Base-by-base conservation (phyloP, 2,329 filamentous ascomycete genomes). In the Hypoxylon sp. region DNA sequence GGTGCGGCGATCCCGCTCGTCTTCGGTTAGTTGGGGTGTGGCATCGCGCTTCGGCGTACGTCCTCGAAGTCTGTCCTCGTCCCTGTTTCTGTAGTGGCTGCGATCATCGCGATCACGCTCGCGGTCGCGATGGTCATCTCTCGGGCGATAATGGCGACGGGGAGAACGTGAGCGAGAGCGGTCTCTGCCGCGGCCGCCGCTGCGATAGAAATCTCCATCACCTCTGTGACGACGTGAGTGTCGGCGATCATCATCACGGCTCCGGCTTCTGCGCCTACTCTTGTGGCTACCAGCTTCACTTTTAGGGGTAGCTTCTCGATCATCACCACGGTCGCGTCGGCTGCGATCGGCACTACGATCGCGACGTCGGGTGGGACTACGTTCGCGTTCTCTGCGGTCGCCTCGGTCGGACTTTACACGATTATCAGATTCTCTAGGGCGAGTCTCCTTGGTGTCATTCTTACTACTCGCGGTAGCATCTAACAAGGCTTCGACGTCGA, bases 1-100 rank as follows among this genome's bases (percentile, higher is more conserved):
- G 51, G 95, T 99, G 66, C 94, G 89, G 65, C 91, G 88, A 76
- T 99, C 94, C 68, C 93, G 89, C 75, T 99, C 94, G 74, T 97
- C 94, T 72, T 97, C 92, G 65, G 89, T 96, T 54, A 89, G 84
- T 68, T 89, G 86, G 19, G 91, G 88, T 43, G 88, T 86, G 48
- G 70, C 71, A 57, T 83, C 81, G 62, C 73, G 73, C 64, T 71
- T 76, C 27, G 71, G 66, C 8, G 63, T 67, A 42, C 65, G 63
- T 50, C 63, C 67, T 38, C 74, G 71, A 20, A 72, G 67, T 31
- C 69, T 71, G 20, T 76, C 75, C 7, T 81, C 77, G 41, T 83
- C 79, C 54, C 77, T 75, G 46, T 77, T 77, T 63, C 84, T 80
- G 56, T 81, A 81, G 59, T 75, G 71, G 49, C 73, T 78, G 69